These are phyloP conservation scores for Calonectria pteridis DNA, from an alignment of 2,329 filamentous ascomycete species.

Conservation along the genomic window DNA sequence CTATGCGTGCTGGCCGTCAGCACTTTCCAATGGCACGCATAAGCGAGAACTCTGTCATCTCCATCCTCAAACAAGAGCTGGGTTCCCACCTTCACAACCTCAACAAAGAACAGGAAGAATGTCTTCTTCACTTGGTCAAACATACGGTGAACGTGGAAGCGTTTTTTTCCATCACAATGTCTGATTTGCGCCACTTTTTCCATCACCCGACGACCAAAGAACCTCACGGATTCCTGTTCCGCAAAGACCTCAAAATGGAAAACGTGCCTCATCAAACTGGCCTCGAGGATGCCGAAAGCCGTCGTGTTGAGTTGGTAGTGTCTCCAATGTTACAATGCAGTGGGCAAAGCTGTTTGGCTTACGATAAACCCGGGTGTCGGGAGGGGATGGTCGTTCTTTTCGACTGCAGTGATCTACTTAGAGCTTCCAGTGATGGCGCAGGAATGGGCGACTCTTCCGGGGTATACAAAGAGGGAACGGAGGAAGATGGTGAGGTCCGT, in stretches of 20 bases:
- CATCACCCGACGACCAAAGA: not conserved
- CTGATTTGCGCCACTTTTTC: not conserved
- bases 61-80: not conserved
- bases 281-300: not conserved
- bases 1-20: not conserved
- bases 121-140: not conserved
- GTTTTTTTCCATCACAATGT: not conserved
- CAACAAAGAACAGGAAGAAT: too few relatives aligned
- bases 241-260: not conserved
- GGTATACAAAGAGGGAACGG: not conserved
- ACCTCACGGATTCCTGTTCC: not conserved
- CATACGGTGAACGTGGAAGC: not conserved
- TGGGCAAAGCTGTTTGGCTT: not conserved
- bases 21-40: not conserved
- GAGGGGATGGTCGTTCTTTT: not conserved
- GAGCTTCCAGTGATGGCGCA: not conserved
- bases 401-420: not conserved
- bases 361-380: not conserved
- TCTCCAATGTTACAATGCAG: not conserved
- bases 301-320: not conserved
- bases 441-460: not conserved
- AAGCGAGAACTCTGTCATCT: not conserved
- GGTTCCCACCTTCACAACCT: not conserved
- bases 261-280: not conserved
- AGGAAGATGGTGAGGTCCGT: not conserved